Base-by-base conservation (phyloP, 306 rosid genomes). In the Hippophae rhamnoides region DNA sequence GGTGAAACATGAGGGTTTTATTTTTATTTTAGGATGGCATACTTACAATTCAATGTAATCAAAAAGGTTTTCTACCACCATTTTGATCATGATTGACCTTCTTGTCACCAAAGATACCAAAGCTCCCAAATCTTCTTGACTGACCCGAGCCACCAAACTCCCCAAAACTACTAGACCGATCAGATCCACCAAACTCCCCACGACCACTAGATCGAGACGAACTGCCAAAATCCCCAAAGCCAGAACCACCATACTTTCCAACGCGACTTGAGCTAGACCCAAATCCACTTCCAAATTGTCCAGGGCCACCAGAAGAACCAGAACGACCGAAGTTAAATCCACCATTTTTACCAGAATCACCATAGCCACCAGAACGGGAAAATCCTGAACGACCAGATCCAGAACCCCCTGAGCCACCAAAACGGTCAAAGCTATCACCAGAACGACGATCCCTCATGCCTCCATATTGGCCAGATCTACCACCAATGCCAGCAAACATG, bases 401-500 rank as follows among this genome's bases (percentile, higher is more conserved):
- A 41, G 74, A 18, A 68, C 76, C 74, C 13, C 74, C 69, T 58
- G 51, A 55, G 41, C 73, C 68, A 45, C 75, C 70, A 31, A 46
- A 75, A 49, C 79, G 86, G 43, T 83, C 67, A 49, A 75, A 82
- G 27, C 77, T 0, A 57, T 63, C 78, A 23, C 79, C 73, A 45
- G 58, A 74, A 40, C 82, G 69, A 23, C 81, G 76, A 66, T 72
- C 79, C 72, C 74, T 77, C 18, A 8, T 25, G 64, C 79, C 79
- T 70, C 84, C 85, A 67, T 31, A 84, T 52, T 66, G 77, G 6
- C 94, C 67, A 67, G 41, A 84, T 56, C 70, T 77, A 6, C 93
- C 66, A 41, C 93, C 83, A 74, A 64, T 72, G 75, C 69, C 78
- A 31, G 78, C 59, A 54, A 75, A 64, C 74, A 78, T 69, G 59